Evolutionary conservation across 164 flowering plant species (phyloP), one percentile per base, ranked within the genome.

Genomic region (Taxillus chinensis): DNA sequence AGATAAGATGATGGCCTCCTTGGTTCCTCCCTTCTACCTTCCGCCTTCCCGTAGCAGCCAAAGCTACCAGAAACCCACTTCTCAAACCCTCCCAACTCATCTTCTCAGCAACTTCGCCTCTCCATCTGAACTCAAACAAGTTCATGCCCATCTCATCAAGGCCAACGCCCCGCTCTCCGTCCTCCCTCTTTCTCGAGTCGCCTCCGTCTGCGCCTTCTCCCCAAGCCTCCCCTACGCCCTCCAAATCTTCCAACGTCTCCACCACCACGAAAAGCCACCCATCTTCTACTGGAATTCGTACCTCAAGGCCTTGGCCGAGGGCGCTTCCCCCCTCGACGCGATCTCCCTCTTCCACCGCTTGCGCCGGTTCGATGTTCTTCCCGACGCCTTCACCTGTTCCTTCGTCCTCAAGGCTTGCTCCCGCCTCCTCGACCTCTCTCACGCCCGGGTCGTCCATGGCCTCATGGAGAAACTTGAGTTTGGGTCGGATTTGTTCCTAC

Each of bases 341-440:
- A 65, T 87, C 64, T 63, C 49, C 15, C 74, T 85, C 53, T 87
- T 87, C 39, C 61, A 62, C 42, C 63, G 59, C 45, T 41, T 83
- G 63, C 74, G 80, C 1, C 50, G 49, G 42, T 67, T 62, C 45
- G 66, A 72, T 64, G 68, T 83, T 57, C 41, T 13, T 3, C 79
- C 82, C 3, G 86, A 85, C 62, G 51, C 67, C 42, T 85, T 80
- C 64, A 80, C 86, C 39, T 82, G 81, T 71, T 83, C 93, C 5
- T 83, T 82, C 49, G 83, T 83, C 37, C 69, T 87, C 43, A 85
- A 83, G 50, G 90, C 93, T 7, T 87, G 93, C 62, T 57, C 77
- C 16, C 14, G 55, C 7, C 41, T 75, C 6, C 45, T 49, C 61
- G 80, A 82, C 45, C 48, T 76, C 52, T 52, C n/a, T 2, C 68